A percentile compares a stretch with the other conserved stretches of the same genome.
Conservation (phyloP, 1,284 basidiomycete species). For the Tranzscheliella williamsii region DNA sequence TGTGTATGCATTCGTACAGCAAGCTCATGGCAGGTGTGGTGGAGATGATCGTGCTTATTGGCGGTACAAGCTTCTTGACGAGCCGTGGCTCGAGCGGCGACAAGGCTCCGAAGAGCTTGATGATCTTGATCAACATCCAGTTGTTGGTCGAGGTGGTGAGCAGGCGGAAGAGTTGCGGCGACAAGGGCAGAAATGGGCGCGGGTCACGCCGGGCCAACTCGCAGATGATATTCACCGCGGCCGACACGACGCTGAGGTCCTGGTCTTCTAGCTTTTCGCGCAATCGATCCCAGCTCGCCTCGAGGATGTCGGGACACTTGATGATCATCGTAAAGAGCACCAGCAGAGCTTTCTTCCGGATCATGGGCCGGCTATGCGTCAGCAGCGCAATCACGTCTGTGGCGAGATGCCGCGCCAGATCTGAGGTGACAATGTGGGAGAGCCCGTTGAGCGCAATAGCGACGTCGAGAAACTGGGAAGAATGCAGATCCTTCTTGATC, state of each 20-base stretch:
- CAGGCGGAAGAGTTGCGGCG: constrained; percentile 91
- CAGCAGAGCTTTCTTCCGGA: constrained; percentile 85
- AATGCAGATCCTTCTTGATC: constrained; percentile 92
- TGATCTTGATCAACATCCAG: constrained; percentile 99
- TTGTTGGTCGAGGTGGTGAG: constrained; percentile 93
- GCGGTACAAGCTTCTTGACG: constrained; percentile 88
- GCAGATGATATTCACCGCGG: constrained; percentile 90
- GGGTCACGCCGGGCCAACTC: constrained; percentile 71
- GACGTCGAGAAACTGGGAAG: constrained; percentile 72
- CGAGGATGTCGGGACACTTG: constrained; percentile 48
- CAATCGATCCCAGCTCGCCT: constrained; percentile 64
- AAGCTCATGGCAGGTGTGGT: constrained; percentile 94
- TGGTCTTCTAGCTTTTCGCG: constrained; percentile 69
- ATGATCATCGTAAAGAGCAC: constrained; percentile 68
- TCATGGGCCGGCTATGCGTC: constrained; percentile 80
- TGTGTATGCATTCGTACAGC: constrained; percentile 96
- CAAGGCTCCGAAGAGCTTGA: constrained; percentile 69
- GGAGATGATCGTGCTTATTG: constrained; percentile 90
- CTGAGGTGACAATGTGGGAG: constrained; percentile 82
- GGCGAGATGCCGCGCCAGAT: constrained; percentile 84
- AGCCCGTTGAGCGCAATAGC: constrained; percentile 83
- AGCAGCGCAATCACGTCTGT: constrained; percentile 85
- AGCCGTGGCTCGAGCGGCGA: constrained; percentile 89
- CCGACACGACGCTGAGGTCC: constrained; percentile 76
- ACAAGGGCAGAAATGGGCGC: constrained; percentile 62